Evolutionary conservation across 805 yeast genomes (phyloP).

Genomic region (Metschnikowia lochheadii): DNA sequence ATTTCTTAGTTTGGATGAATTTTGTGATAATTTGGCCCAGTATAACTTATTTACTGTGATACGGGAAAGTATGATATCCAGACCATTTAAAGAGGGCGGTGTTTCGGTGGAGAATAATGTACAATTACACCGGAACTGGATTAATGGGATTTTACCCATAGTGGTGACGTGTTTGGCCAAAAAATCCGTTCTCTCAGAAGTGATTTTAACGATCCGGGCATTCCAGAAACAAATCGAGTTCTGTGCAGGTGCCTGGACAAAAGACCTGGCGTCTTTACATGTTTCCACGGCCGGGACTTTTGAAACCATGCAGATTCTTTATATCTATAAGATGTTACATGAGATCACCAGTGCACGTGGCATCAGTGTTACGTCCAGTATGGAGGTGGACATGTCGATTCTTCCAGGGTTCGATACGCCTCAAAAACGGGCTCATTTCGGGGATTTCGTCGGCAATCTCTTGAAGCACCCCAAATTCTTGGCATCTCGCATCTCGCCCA

Average conservation of each 20-base stretch:
- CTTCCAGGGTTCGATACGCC: conserved; percentile 61
- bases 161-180: conserved; percentile 54
- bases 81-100: conserved; percentile 61
- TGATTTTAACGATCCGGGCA: conserved; percentile 55
- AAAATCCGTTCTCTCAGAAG: conserved; percentile 63
- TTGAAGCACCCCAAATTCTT: conserved; percentile 84
- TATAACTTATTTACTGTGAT: conserved; percentile 63
- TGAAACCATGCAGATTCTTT: conserved; percentile 54
- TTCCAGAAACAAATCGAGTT: conserved; percentile 64
- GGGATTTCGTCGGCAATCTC: conserved; percentile 61
- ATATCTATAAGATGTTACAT: conserved; percentile 57
- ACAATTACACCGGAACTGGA: conserved; percentile 74
- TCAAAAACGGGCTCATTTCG: conserved; percentile 56
- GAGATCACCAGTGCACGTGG: conserved; percentile 51
- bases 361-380: conserved; percentile 18
- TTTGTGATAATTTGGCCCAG: conserved; percentile 63
- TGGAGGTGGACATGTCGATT: conserved; percentile 26
- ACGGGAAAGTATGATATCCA: conserved; percentile 70
- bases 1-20: conserved; percentile 52
- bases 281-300: conserved; percentile 34
- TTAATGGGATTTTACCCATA: conserved; percentile 73
- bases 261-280: conserved; percentile 43
- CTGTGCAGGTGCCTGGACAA: conserved; percentile 67
- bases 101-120: conserved; percentile 49
- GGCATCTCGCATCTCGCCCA: conserved; percentile 61